These are phyloP conservation scores for Globisporangium sylvaticum DNA, from an alignment of 352 stramenopile genomes.

Conservation along the genomic window DNA sequence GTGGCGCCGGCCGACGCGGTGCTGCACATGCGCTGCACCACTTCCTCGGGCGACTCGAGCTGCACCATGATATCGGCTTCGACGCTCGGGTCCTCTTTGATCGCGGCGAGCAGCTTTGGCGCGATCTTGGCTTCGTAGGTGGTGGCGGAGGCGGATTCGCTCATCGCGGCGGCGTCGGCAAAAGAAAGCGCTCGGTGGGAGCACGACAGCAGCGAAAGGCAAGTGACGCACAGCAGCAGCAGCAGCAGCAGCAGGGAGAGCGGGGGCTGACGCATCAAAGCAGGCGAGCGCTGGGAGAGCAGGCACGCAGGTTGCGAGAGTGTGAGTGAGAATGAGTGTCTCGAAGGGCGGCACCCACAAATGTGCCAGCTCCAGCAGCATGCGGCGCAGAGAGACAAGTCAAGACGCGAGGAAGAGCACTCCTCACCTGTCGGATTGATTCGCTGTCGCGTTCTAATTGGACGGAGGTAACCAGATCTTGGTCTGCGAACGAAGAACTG, in stretches of 20 bases:
- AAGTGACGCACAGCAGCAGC: constrained; percentile 7
- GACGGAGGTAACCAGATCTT: background rate
- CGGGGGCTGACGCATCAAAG: background rate
- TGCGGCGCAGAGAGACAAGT: too few species aligned
- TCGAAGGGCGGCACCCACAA: background rate
- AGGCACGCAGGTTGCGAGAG: too few species aligned
- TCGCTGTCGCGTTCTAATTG: background rate
- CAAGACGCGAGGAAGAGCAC: too few species aligned
- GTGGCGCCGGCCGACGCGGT: constrained; percentile 8
- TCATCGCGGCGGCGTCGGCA: background rate
- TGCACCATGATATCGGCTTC: constrained; percentile 52
- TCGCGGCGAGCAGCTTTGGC: constrained; percentile 22
- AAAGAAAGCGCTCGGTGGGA: background rate
- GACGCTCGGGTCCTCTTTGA: constrained; percentile 23
- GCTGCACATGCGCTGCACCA: constrained; percentile 28
- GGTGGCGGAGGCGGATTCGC: background rate
- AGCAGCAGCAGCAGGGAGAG: constrained; percentile 1
- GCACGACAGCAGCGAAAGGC: constrained; percentile 6
- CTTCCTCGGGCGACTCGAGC: constrained; percentile 34
- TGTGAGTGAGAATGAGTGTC: background rate
- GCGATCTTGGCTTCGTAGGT: constrained; percentile 36
- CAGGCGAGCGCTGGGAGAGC: background rate
- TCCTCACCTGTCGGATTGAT: background rate
- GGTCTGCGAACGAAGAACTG: background rate
- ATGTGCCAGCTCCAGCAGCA: background rate